Evolutionary conservation across 441 rosid genomes (phyloP), one percentile per base, ranked within the genome.

Genomic region (Gossypium laxum): DNA sequence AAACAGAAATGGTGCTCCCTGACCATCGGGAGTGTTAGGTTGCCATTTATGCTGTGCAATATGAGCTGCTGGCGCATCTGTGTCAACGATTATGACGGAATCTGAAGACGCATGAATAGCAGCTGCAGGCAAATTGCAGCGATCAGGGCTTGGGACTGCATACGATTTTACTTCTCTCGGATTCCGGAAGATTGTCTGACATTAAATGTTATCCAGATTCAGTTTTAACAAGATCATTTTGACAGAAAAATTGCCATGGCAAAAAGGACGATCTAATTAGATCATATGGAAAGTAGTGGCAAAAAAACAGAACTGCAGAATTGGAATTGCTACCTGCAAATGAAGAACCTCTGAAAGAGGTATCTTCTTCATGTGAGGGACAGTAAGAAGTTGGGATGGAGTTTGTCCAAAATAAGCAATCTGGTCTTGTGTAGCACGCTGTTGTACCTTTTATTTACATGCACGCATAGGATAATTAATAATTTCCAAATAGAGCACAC

Each of bases 401-500:
- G 99, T 96, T 80, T 96, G 99, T 74, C 98, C 99, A 82, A 96
- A 96, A 83, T 96, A 92, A 77, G 99, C 92, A 64, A 96, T 96
- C 82, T 96, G 98, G 80, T 96, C 99, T 86, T 96, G 99, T 0
- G 92, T 88, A 69, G 99, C 96, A 47, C 79, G 91, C 74, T 91
- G 99, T 78, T 91, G 99, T 75, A 78, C 91, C 99, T 96, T 81
- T 81, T 75, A 69, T 73, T 56, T 62, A 74, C 43, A 74, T 19
- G 73, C 41, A 82, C 57, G 56, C 38, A 52, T 8, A 73, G 73
- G 76, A 70, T 52, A 55, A 80, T 26, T 58, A 66, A 67, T 64
- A 51, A 67, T 75, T 11, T 65, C 56, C 63, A 34, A 26, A 58
- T 73, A 61, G 64, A 74, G 71, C 22, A 56, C 54, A 59, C 64